Base-by-base conservation (phyloP, 495 filamentous ascomycete species). In the Neurospora sp. region DNA sequence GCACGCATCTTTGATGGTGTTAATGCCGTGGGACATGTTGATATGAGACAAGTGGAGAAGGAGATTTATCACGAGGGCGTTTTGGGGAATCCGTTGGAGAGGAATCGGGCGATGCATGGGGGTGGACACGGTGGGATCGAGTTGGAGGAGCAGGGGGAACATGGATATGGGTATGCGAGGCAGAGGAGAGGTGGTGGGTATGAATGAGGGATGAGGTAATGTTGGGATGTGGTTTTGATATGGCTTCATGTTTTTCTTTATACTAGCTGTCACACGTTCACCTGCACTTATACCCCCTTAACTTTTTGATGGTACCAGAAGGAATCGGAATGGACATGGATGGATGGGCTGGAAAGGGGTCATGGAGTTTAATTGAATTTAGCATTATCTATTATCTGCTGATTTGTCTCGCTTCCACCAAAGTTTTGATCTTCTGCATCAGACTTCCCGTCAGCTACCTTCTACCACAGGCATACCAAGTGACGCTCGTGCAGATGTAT, bases 1-100 rank as follows among this genome's bases (percentile, higher is more conserved):
- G 85, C 87, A 4, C 78, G 81, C 69, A 83, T 88, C 69, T 90
- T 91, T 74, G 89, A 90, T 75, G 88, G 89, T 18, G 84, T 86
- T 10, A 77, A 81, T 14, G 88, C 88, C 69, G 82, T 88, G 37
- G 85, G 84, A 14, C 78, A 86, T 53, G 84, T 85, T 69, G 80
- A 85, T 74, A 81, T 85, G 74, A 74, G 77, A 46, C 82, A 86
- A 69, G 81, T 86, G 16, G 80, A 86, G 65, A 85, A 85, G 72
- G 84, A 85, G 59, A 80, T 86, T 65, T 76, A 72, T 68, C 78
- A 83, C 71, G 73, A 80, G 27, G 77, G 78, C 14, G 27, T 61
- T 61, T 61, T 61, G 27, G 53, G 27, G 80, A 80, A 37, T 77
- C 79, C 31, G 77, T 81, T 38, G 80, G 80, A 42, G 75, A 76